Evolutionary conservation across 1,139 yeast genomes (phyloP).

Genomic region (Candida neerlandica): DNA sequence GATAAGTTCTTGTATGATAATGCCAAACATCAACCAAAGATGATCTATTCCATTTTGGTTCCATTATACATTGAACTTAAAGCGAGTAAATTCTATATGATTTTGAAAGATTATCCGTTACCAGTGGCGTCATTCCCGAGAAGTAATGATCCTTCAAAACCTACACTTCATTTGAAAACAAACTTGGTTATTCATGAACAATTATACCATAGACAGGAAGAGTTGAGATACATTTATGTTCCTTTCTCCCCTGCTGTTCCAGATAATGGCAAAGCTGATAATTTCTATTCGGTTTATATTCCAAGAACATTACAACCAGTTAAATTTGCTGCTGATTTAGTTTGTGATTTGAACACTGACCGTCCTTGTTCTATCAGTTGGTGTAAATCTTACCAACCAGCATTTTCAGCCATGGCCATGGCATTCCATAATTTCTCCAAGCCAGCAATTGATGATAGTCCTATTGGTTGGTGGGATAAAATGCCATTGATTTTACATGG

Average conservation of each 20-base stretch:
- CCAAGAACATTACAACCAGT: constrained; percentile 52
- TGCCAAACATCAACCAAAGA: constrained; percentile 46
- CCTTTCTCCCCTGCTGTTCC: constrained; percentile 49
- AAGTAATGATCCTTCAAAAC: constrained; percentile 25
- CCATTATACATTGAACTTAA: constrained; percentile 37
- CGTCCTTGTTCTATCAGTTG: constrained; percentile 46
- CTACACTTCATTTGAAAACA: constrained; percentile 37
- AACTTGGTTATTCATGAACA: constrained; percentile 47
- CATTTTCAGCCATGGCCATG: constrained; percentile 35
- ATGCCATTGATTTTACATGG: constrained; percentile 43
- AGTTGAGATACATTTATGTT: constrained; percentile 47
- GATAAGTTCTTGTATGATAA: constrained; percentile 38
- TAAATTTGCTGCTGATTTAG: constrained; percentile 39
- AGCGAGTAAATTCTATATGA: constrained; percentile 34
- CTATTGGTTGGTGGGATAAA: constrained; percentile 75
- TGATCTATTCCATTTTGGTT: constrained; percentile 41
- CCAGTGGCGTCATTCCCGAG: constrained; percentile 47
- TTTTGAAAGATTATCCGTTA: constrained; percentile 43
- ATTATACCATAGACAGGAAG: constrained; percentile 38
- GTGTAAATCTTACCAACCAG: constrained; percentile 48
- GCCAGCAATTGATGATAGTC: constrained; percentile 82
- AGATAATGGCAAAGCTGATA: constrained; percentile 27
- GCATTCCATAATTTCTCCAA: constrained; percentile 63
- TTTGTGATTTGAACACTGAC: constrained; percentile 37
- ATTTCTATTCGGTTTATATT: constrained; percentile 42